phyloP scores from a whole-genome alignment of 2,329 filamentous ascomycete genomes.

The Calonectria fujianensis region DNA sequence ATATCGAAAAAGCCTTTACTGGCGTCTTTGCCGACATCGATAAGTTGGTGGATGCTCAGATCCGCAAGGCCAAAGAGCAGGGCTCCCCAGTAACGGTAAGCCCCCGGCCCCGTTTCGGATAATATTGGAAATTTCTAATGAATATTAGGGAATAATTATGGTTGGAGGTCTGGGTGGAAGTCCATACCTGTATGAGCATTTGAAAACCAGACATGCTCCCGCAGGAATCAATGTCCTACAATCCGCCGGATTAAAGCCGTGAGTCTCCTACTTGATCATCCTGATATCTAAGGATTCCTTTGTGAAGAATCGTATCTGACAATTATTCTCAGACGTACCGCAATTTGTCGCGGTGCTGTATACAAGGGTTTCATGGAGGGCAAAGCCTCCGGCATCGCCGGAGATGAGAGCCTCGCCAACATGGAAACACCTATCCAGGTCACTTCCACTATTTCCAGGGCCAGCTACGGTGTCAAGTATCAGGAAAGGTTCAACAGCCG shows the following conservation, averaged over 20 bases:
- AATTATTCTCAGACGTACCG: constrained; percentile 1
- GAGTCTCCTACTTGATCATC: neutral
- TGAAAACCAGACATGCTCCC: neutral
- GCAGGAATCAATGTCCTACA: constrained; percentile 25
- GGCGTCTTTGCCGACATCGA: constrained; percentile 14
- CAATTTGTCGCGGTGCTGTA: constrained; percentile 32
- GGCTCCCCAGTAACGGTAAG: constrained; percentile 12
- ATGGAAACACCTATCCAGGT: constrained; percentile 16
- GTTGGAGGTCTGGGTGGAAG: constrained; percentile 29
- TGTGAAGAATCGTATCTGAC: neutral
- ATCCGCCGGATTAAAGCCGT: constrained; percentile 26
- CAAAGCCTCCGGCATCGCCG: neutral
- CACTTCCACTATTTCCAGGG: constrained; percentile 29
- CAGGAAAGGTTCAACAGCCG: neutral
- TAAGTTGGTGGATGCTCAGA: constrained; percentile 21
- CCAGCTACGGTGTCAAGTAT: constrained; percentile 20
- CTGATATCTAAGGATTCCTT: neutral
- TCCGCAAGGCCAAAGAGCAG: constrained; percentile 8
- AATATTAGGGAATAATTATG: constrained; percentile 24
- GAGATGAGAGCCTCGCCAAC: neutral
- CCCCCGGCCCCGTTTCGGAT: too few relatives aligned
- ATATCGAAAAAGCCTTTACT: constrained; percentile 26
- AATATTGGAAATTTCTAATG: neutral
- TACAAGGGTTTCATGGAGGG: constrained; percentile 34
- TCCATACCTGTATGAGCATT: constrained; percentile 25